Base-by-base conservation (phyloP, 2,329 filamentous ascomycete genomes). In the Hypoxylon sp. region DNA sequence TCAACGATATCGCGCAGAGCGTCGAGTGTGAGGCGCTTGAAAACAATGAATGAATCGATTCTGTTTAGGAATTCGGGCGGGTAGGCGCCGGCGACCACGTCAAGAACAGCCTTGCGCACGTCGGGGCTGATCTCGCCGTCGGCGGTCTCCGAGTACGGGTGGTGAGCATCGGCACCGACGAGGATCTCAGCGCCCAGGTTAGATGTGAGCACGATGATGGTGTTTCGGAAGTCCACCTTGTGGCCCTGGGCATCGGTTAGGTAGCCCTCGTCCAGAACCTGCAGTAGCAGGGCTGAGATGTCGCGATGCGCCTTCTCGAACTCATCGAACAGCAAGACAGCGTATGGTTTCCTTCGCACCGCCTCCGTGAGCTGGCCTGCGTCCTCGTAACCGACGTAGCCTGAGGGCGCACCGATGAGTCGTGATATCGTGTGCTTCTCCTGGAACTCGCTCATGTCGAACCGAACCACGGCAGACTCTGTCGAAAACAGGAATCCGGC, bases 371-470 rank as follows among this genome's bases (percentile, higher is more conserved):
- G 80, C 72, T 97, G 94, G 0, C 94, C 94, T 3, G 93, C 92
- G 67, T 97, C 94, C 35, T 99, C 94, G 67, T 97, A 97, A 7
- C 94, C 94, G 17, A 97, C 89, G 67, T 97, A 97, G 15, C 93
- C 93, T 4, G 94, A 93, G 0, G 94, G 94, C 2, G 89, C 89
- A 32, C 94, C 94, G 60, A 97, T 97, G 21, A 97, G 81, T 12
- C 93, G 83, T 19, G 90, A 96, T 47, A 97, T 89, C 3, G 94
- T 97, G 68, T 97, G 93, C 71, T 96, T 96, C 69, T 97, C 94
- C 68, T 96, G 91, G 70, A 97, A 97, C 68, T 99, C 94, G 63
- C 86, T 90, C 94, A 97, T 97, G 71, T 97, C 94, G 71, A 97
- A 97, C 23, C 94, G 83, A 23, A 97, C 84, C 17, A 99, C 91